A percentile compares a stretch with the other conserved stretches of the same genome.
Evolutionary conservation across 305 asterid genomes (phyloP).

Genomic region (Solanum hybrid): DNA sequence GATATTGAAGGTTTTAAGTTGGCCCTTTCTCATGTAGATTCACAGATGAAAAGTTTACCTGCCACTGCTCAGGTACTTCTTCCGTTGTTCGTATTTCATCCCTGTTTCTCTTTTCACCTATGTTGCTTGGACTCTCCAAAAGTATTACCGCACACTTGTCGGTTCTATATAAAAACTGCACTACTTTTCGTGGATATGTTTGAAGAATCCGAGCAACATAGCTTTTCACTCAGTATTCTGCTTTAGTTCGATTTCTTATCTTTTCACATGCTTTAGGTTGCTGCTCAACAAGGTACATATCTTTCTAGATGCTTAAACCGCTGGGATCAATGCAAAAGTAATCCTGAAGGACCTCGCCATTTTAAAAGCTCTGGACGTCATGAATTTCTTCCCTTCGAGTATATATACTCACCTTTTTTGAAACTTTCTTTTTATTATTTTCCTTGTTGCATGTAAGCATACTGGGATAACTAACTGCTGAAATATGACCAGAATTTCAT

Average conservation of each 20-base stretch:
- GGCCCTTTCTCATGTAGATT: slow-evolving; percentile 81
- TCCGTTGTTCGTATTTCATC: background rate
- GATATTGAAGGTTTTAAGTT: slow-evolving; percentile 66
- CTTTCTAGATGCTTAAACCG: slow-evolving; percentile 92
- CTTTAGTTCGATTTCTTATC: background rate
- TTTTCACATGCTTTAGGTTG: slow-evolving; percentile 44
- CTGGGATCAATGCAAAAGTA: slow-evolving; percentile 69
- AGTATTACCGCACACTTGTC: background rate
- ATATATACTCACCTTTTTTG: background rate
- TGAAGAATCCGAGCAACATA: background rate
- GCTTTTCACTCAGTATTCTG: background rate
- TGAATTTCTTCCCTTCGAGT: slow-evolving; percentile 91
- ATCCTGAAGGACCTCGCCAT: slow-evolving; percentile 89
- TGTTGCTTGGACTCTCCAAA: background rate
- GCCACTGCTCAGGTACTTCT: slow-evolving; percentile 86
- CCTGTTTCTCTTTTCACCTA: background rate
- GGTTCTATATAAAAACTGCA: background rate
- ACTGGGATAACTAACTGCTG: background rate
- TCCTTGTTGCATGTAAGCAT: background rate
- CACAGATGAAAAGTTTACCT: slow-evolving; percentile 88
- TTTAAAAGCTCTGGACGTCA: slow-evolving; percentile 93
- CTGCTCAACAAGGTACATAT: slow-evolving; percentile 91
- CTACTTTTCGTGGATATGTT: background rate
- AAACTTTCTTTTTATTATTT: background rate
- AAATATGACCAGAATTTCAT: background rate